Base-by-base conservation (phyloP, 768 basidiomycete genomes). In the Trametes cubensis region DNA sequence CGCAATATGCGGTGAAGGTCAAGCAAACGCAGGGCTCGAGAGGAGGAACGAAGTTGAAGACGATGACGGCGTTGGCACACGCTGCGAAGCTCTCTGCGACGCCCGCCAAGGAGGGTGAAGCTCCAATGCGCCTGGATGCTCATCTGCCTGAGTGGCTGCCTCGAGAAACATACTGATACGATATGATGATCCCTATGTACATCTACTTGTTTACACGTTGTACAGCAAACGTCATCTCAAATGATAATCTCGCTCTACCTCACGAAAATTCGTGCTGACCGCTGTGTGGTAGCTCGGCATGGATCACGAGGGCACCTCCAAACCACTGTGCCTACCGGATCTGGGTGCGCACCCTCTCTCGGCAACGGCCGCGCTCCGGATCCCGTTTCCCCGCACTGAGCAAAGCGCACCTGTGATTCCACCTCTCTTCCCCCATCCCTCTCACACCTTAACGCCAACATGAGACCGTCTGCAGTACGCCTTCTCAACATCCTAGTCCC, bases 401-500 rank as follows among this genome's bases (percentile, higher is more conserved):
- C 34, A 14, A 28, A 56, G 55, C 28, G n/a, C 61, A 50, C 47
- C 28, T 44, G 61, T 50, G 48, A 55, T 49, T 62, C 26, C 14
- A 26, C 28, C 14, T 55, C 21, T 23, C 39, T 38, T 14, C 26
- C 53, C 39, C 30, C 30, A 13, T 28, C 41, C 38, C 17, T 21
- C 54, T 21, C 23, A 38, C 21, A 25, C 41, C 41, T 41, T 8
- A 0, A 48, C 55, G n/a, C 61, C 63, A 60, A 42, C 45, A 96
- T 95, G 94, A 83, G 88, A 66, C 88, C 94, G 10, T 85, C 92
- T 44, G 76, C 87, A 41, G 76, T 79, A 18, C 82, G 86, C 50
- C 79, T 92, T 65, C 81, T 98, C 69, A 92, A 95, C 76, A 88
- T 98, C 59, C 87, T 98, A 54, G 95, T 98, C 7, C 95, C 95